phyloP scores from a whole-genome alignment of 2,329 filamentous ascomycete species.

The Fusarium heterosporum region DNA sequence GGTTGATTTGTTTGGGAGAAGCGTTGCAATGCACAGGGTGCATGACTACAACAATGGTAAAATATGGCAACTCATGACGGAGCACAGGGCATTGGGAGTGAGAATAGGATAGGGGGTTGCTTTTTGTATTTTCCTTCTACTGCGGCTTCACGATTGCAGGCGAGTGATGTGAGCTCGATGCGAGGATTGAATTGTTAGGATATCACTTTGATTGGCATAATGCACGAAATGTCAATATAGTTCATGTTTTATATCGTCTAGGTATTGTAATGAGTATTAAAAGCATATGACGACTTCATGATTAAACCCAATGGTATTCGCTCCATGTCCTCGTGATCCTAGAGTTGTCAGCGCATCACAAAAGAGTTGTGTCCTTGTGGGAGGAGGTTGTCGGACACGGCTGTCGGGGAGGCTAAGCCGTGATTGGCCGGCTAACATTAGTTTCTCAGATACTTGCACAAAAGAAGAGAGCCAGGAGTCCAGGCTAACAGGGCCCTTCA shows the following conservation, averaged over 20 bases:
- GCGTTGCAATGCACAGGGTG: constrained; percentile 32
- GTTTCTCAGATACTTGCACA: constrained; percentile 28
- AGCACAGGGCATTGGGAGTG: constrained; percentile 34
- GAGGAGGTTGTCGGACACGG: constrained; percentile 46
- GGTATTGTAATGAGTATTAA: constrained; percentile 6
- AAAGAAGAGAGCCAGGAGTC: background rate
- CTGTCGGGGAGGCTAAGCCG: constrained; percentile 44
- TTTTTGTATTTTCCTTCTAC: constrained; percentile 22
- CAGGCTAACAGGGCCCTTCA: constrained; percentile 29
- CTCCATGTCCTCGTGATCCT: constrained; percentile 29
- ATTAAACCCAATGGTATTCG: constrained; percentile 3
- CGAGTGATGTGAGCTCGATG: constrained; percentile 22
- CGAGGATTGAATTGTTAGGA: constrained; percentile 37
- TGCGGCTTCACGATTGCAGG: constrained; percentile 20
- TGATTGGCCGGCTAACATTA: constrained; percentile 44
- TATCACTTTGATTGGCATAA: constrained; percentile 45
- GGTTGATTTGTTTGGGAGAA: constrained; percentile 41
- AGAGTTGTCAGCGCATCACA: constrained; percentile 30
- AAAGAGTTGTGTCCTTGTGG: constrained; percentile 31
- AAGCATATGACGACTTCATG: background rate
- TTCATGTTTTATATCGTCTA: constrained; percentile 24
- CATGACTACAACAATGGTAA: constrained; percentile 39
- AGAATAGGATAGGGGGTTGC: constrained; percentile 34
- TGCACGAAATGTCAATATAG: constrained; percentile 39
- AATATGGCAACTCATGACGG: constrained; percentile 40